Conservation (phyloP, 148 eudicot species). For the Euryodendron excelsum region DNA sequence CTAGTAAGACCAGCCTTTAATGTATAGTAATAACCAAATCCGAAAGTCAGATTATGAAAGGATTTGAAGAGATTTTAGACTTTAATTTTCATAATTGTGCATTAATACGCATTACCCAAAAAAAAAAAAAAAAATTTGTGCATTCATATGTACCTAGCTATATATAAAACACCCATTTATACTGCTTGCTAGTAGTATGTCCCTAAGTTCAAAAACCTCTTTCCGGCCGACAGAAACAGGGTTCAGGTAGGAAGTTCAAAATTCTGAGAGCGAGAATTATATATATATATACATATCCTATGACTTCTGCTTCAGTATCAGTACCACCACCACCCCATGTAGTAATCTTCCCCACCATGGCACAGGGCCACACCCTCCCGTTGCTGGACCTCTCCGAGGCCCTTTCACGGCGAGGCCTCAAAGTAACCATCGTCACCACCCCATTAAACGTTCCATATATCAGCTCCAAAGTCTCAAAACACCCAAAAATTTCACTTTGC, state of each 20-base stretch:
- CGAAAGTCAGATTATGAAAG: too few relatives aligned
- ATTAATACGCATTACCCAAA: too few relatives aligned
- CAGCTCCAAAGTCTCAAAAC: neutral
- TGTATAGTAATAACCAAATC: too few relatives aligned
- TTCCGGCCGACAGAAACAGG: neutral
- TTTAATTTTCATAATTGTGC: too few relatives aligned
- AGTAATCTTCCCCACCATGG: neutral
- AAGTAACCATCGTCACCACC: neutral
- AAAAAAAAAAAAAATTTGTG: too few relatives aligned
- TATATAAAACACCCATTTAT: too few relatives aligned
- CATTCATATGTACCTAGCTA: too few relatives aligned
- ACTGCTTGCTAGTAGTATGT: too few relatives aligned
- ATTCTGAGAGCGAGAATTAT: too few relatives aligned
- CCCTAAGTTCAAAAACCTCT: neutral
- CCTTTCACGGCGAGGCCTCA: neutral
- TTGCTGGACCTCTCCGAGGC: conserved; percentile 4
- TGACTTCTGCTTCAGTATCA: neutral
- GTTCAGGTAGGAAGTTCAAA: neutral
- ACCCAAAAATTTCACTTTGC: neutral
- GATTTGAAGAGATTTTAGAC: too few relatives aligned
- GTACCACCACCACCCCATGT: conserved; percentile 2
- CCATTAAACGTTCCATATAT: neutral
- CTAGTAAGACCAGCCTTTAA: too few relatives aligned
- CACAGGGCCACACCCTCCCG: neutral
- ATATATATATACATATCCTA: too few relatives aligned